phyloP scores from a whole-genome alignment of 2,329 filamentous ascomycete genomes.

The Colletotrichum zoysiae region DNA sequence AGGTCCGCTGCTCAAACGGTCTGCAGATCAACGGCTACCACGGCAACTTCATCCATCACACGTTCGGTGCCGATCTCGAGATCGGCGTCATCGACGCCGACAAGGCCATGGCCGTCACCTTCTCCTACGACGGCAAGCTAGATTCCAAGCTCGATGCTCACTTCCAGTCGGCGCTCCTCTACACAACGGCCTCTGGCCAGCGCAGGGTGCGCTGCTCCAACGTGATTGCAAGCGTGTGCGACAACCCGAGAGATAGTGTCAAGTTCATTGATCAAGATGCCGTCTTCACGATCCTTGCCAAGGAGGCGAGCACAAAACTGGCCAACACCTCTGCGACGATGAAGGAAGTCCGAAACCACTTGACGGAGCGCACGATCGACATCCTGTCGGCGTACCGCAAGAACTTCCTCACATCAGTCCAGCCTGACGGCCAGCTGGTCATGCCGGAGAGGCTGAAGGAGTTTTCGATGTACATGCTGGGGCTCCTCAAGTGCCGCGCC shows the following conservation, averaged over 20 bases:
- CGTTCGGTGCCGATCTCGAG: constrained; percentile 93
- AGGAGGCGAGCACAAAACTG: constrained; percentile 92
- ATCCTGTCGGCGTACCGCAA: constrained; percentile 93
- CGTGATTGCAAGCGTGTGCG: constrained; percentile 90
- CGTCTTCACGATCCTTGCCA: constrained; percentile 87
- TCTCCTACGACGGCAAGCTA: constrained; percentile 97
- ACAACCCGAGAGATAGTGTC: constrained; percentile 85
- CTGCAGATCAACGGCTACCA: constrained; percentile 94
- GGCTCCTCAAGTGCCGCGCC: constrained; percentile 88
- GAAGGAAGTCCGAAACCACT: constrained; percentile 84
- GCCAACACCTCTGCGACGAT: constrained; percentile 75
- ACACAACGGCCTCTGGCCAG: constrained; percentile 91
- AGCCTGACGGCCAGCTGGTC: constrained; percentile 92
- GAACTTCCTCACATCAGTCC: constrained; percentile 83
- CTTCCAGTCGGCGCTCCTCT: constrained; percentile 94
- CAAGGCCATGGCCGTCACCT: constrained; percentile 91
- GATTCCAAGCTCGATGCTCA: constrained; percentile 96
- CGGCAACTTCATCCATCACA: constrained; percentile 96
- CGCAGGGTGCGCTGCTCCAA: constrained; percentile 94
- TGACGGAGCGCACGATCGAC: constrained; percentile 94
- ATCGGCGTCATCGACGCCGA: constrained; percentile 93
- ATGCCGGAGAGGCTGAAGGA: constrained; percentile 97
- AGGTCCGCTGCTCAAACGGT: constrained; percentile 97
- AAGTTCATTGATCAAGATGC: constrained; percentile 97
- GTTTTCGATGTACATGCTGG: constrained; percentile 95